A percentile compares a stretch with the other conserved stretches of the same genome.
Evolutionary conservation across 1,284 basidiomycete species (phyloP).

Genomic region (Apiotrichum montevideense): DNA sequence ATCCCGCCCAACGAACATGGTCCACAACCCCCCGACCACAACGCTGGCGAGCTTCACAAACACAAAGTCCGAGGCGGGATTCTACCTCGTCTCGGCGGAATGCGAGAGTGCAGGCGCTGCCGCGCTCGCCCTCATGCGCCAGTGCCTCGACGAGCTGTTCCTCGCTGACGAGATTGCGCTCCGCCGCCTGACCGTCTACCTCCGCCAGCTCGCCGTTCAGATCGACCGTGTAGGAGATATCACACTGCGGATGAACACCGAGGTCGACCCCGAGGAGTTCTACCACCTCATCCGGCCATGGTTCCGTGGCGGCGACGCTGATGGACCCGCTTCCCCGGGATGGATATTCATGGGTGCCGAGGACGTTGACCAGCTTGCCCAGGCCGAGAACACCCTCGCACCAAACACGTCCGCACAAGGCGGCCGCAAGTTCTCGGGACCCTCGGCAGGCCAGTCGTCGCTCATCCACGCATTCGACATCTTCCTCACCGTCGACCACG

Average conservation of each 20-base stretch:
- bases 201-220: constrained; percentile 59
- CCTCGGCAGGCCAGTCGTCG: constrained; percentile 84
- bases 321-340: constrained; percentile 53
- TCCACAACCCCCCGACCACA: constrained; percentile 49
- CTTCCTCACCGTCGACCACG: constrained; percentile 69
- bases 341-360: constrained; percentile 80
- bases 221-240: constrained; percentile 62
- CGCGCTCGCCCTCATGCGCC: constrained; percentile 77
- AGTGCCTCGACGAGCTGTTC: constrained; percentile 86
- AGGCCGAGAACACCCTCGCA: constrained; percentile 40
- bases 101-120: constrained; percentile 86
- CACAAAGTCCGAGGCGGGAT: constrained; percentile 77
- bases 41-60: constrained; percentile 70
- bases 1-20: constrained; percentile 53
- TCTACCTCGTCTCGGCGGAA: constrained; percentile 81
- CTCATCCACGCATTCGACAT: constrained; percentile 83
- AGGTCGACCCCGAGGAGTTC: constrained; percentile 72
- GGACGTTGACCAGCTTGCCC: constrained; percentile 50
- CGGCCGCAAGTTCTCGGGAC: constrained; percentile 64
- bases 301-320: constrained; percentile 80
- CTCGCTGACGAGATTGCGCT: constrained; percentile 73
- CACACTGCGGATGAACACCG: constrained; percentile 61
- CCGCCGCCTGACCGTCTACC: constrained; percentile 65
- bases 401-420: constrained; percentile 16
- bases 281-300: constrained; percentile 84